Conservation (phyloP, 2,329 filamentous ascomycete genomes). For the Botrytis byssoidea region DNA sequence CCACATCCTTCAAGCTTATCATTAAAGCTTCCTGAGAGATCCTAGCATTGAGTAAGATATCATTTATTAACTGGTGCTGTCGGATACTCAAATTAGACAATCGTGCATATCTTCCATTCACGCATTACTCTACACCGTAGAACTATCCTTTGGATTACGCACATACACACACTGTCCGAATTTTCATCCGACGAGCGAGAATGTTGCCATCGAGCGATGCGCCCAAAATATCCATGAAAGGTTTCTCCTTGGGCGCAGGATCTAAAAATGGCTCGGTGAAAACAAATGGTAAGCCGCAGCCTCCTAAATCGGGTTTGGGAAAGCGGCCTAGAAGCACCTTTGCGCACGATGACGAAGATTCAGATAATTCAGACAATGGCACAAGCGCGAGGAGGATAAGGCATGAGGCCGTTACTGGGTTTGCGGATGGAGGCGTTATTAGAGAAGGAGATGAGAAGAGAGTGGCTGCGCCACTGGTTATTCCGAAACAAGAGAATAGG, state of each 20-base stretch:
- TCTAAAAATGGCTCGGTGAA: slow-evolving; percentile 29
- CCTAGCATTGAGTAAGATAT: background rate
- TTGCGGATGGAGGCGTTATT: slow-evolving; percentile 49
- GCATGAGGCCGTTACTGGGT: slow-evolving; percentile 51
- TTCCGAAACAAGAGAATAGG: slow-evolving; percentile 56
- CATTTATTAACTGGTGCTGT: background rate
- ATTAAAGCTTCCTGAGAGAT: background rate
- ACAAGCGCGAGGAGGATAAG: slow-evolving; percentile 30
- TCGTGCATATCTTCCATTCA: background rate
- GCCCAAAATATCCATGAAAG: slow-evolving; percentile 40
- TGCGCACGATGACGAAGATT: slow-evolving; percentile 63
- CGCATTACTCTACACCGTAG: background rate
- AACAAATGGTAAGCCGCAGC: slow-evolving; percentile 35
- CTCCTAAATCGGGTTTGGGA: slow-evolving; percentile 38
- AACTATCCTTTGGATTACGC: background rate
- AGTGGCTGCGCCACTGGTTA: slow-evolving; percentile 49
- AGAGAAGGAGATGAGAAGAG: slow-evolving; percentile 37
- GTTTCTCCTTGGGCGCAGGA: slow-evolving; percentile 43
- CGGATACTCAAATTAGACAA: background rate
- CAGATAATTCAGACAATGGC: slow-evolving; percentile 48
- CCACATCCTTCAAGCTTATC: background rate
- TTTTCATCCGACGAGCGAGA: slow-evolving; percentile 5
- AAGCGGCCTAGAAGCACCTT: slow-evolving; percentile 45
- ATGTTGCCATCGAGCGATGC: slow-evolving; percentile 35
- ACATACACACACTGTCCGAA: background rate